Conservation (phyloP, 768 basidiomycete species). For the Lepiota venenata region DNA sequence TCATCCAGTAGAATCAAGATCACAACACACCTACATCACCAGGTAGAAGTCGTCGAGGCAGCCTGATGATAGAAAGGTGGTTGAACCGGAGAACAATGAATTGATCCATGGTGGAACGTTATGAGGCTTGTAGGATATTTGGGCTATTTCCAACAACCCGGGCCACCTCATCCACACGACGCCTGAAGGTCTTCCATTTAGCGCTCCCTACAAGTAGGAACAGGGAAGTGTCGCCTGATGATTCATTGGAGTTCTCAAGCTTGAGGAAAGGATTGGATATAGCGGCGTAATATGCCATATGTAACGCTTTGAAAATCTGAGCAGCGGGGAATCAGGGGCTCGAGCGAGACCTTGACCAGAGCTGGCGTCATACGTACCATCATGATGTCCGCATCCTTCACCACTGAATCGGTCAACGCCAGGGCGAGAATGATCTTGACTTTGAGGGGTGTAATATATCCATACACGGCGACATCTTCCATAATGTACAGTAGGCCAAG, state of each 20-base stretch:
- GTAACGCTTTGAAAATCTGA: conserved; percentile 86
- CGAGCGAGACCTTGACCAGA: not conserved
- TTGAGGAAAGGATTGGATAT: conserved; percentile 86
- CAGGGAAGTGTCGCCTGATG: conserved; percentile 46
- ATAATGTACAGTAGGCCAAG: conserved; percentile 85
- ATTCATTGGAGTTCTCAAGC: conserved; percentile 48
- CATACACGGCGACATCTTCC: conserved; percentile 92
- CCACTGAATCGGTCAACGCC: conserved; percentile 75
- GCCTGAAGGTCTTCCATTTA: conserved; percentile 69
- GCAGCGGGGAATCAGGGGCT: not conserved
- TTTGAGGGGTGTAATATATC: conserved; percentile 85
- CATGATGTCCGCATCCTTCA: conserved; percentile 76
- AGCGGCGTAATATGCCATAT: conserved; percentile 82
- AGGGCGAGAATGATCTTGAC: conserved; percentile 84
- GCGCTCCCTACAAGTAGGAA: conserved; percentile 57
- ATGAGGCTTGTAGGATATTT: conserved; percentile 20
- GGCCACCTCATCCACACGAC: conserved; percentile 72
- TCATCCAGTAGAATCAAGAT: conserved; percentile 1
- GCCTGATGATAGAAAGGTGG: conserved; percentile 9
- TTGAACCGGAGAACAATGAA: not conserved
- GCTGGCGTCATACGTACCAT: conserved; percentile 43
- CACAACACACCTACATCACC: conserved; percentile 7
- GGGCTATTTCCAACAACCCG: conserved; percentile 47
- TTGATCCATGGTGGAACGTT: conserved; percentile 1
- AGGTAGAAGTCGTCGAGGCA: conserved; percentile 2